Conservation (phyloP, 257 asterid species). For the Solanum peruvianum region DNA sequence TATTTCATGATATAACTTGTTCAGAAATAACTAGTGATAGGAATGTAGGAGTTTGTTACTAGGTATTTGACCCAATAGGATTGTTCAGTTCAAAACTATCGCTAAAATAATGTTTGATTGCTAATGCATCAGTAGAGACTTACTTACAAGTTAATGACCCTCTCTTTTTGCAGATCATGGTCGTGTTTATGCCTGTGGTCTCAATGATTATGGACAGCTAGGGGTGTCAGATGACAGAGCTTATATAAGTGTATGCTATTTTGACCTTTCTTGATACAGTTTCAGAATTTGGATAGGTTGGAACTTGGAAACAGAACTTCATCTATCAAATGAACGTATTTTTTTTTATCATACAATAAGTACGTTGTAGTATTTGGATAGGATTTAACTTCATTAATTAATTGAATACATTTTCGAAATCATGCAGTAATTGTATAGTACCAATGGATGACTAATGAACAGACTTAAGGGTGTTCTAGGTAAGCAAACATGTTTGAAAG, state of each 20-base stretch:
- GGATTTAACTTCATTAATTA: neutral
- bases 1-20: neutral
- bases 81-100: neutral
- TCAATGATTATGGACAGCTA: slow-evolving; percentile 91
- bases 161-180: slow-evolving; percentile 63
- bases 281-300: neutral
- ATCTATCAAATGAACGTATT: neutral
- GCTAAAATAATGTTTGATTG: neutral
- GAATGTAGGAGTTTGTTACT: neutral
- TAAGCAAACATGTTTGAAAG: neutral
- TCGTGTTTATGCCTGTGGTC: slow-evolving; percentile 79
- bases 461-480: neutral
- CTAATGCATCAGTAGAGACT: slow-evolving; percentile 10
- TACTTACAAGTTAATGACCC: slow-evolving; percentile 12
- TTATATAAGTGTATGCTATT: slow-evolving; percentile 59
- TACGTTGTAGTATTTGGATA: neutral
- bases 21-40: neutral
- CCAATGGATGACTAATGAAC: neutral
- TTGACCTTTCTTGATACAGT: neutral
- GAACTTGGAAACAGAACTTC: neutral
- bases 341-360: neutral
- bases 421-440: neutral
- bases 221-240: slow-evolving; percentile 55
- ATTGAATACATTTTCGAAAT: neutral
- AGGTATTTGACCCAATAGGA: neutral